These are phyloP conservation scores for Pythium periplocum DNA, from an alignment of 352 stramenopile genomes.

Conservation along the genomic window DNA sequence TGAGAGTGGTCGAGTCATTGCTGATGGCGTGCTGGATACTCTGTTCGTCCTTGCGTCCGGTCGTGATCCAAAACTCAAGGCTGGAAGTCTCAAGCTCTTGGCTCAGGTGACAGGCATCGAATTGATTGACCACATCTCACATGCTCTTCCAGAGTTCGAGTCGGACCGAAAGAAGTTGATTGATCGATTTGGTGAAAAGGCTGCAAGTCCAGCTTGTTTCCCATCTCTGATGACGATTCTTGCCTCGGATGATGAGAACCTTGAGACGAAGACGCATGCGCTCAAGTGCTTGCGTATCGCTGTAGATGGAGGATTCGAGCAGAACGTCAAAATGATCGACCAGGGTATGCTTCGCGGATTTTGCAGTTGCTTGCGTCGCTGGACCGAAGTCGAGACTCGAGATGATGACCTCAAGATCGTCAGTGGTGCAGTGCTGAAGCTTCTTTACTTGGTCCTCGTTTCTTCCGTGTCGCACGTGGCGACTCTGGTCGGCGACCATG, in stretches of 20 bases:
- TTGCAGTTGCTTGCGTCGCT: constrained; percentile 51
- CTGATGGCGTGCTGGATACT: constrained; percentile 57
- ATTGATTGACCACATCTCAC: constrained; percentile 37
- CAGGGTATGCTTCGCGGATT: constrained; percentile 69
- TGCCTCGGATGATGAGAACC: constrained; percentile 32
- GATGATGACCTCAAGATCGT: constrained; percentile 18
- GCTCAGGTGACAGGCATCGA: constrained; percentile 46
- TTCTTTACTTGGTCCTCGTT: constrained; percentile 67
- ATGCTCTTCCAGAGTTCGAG: constrained; percentile 32
- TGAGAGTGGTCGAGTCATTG: constrained; percentile 47
- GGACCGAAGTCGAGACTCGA: constrained; percentile 26
- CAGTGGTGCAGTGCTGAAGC: constrained; percentile 44
- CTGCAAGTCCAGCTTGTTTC: constrained; percentile 57
- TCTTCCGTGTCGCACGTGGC: constrained; percentile 47
- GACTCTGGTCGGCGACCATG: constrained; percentile 46
- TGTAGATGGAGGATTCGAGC: constrained; percentile 47
- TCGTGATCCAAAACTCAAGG: constrained; percentile 40
- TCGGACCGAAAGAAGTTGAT: constrained; percentile 42
- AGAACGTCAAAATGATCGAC: constrained; percentile 58
- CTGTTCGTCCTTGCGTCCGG: constrained; percentile 67
- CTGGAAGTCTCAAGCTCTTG: constrained; percentile 50
- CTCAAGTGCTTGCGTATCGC: constrained; percentile 71
- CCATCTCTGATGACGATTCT: constrained; percentile 56
- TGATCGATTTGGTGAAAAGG: constrained; percentile 52
- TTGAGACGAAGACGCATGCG: constrained; percentile 40